These are phyloP conservation scores for Amanita inopinata DNA, from an alignment of 768 basidiomycete species.

Conservation along the genomic window DNA sequence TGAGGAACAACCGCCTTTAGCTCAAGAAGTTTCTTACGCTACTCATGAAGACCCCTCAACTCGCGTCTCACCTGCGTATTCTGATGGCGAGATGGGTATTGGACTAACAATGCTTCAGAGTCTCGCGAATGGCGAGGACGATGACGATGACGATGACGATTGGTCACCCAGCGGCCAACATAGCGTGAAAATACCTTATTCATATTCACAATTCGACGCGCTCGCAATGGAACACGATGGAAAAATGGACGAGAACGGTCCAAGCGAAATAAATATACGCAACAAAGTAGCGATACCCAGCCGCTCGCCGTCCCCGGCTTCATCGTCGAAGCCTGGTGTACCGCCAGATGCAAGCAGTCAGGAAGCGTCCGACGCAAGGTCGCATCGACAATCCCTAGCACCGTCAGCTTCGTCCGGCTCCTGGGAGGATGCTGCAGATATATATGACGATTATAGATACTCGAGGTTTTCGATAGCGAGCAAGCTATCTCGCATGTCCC, in stretches of 20 bases:
- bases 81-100: conserved; percentile 59
- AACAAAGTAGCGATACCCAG: background rate
- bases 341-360: background rate
- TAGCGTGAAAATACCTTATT: conserved; percentile 1
- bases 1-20: conserved; percentile 1
- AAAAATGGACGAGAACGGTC: background rate
- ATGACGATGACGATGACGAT: conserved; percentile 16
- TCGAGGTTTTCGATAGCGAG: conserved; percentile 47
- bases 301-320: background rate
- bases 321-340: too few species aligned
- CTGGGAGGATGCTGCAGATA: conserved; percentile 64
- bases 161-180: conserved; percentile 9
- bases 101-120: conserved; percentile 57
- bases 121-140: conserved; percentile 28
- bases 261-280: background rate
- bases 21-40: conserved; percentile 19
- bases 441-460: conserved; percentile 76
- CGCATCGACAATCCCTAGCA: conserved; percentile 21
- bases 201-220: background rate
- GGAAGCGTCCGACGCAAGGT: background rate
- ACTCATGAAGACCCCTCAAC: conserved; percentile 14
- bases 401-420: conserved; percentile 20
- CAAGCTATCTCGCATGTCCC: conserved; percentile 22
- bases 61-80: conserved; percentile 28
- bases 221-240: conserved; percentile 9